Evolutionary conservation across 495 filamentous ascomycete species (phyloP), one percentile per base, ranked within the genome.

Genomic region (Melanomma pulvis-pyrius): DNA sequence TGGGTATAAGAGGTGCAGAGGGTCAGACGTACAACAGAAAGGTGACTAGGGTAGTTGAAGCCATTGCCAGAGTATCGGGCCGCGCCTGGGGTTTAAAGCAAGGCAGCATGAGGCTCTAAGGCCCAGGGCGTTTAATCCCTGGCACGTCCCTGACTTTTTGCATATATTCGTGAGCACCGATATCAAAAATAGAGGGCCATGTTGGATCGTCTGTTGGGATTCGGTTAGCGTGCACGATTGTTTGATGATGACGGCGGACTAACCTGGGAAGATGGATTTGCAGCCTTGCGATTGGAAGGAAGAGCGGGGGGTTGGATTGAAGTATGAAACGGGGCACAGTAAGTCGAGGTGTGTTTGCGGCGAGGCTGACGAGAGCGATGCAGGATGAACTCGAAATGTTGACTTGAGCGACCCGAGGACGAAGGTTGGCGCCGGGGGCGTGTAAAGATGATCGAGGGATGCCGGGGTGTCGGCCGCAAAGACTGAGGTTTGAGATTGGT

Each of bases 21-120:
- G 41, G 59, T 21, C 7, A n/a, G 28, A 67, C 73, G 28, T 74
- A 74, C 73, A 77, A 78, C 8, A 74, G 49, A 56, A 78, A 78
- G 13, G 76, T 74, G 17, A 78, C 59, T 22, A 78, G 74, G 0
- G 76, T 74, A 12, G 76, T 77, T 12, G 73, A 59, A 36, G 65
- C 73, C 73, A 78, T 77, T 11, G 32, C 59, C 46, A 51, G 24
- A 44, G 19, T 52, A 48, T 34, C 53, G 56, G 65, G 59, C 9
- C 49, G 26, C 7, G 50, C 48, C 17, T 48, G 50, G 47, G 32
- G 39, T 29, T 29, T 51, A 67, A 54, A 32, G 17, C 55, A 13
- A 59, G 36, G 49, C 12, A 50, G 39, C 48, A 61, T 62, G 22
- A 25, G 50, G 34, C n/a, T n/a, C 28, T 56, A 49, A 15, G 26